These are phyloP conservation scores for Tetrastigma voinierianum DNA, from an alignment of 164 flowering plant species.

Conservation along the genomic window DNA sequence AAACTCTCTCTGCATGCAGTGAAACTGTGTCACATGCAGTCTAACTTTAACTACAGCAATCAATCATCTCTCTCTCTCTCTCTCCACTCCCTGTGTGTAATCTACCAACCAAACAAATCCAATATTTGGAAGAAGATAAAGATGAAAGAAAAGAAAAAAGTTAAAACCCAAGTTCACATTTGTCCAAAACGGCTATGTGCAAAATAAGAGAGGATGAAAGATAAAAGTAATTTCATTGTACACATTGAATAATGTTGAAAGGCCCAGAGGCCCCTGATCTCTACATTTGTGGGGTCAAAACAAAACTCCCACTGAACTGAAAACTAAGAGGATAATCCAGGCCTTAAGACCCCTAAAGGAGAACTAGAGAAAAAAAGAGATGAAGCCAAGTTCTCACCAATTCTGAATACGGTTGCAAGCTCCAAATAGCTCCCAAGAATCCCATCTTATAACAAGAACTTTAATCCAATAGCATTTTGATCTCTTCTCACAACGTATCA, in stretches of 20 bases:
- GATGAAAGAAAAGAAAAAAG: background rate
- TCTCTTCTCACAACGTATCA: background rate
- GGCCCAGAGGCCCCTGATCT: conserved; percentile 12
- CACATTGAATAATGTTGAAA: conserved; percentile 13
- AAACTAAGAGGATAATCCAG: conserved; percentile 12
- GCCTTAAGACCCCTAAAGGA: conserved; percentile 1
- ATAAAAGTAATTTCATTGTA: conserved; percentile 16
- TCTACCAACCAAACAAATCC: background rate
- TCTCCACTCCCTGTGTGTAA: background rate
- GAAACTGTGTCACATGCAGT: no score
- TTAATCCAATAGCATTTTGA: conserved; percentile 15
- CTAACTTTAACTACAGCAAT: no score
- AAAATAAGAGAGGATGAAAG: background rate
- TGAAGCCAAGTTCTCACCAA: conserved; percentile 9
- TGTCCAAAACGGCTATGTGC: background rate
- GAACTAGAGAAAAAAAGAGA: conserved; percentile 2
- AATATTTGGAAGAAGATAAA: background rate
- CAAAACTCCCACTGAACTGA: conserved; percentile 15
- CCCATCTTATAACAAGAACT: conserved; percentile 8
- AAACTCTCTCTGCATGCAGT: conserved; percentile 3
- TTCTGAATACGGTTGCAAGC: conserved; percentile 17
- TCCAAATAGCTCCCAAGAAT: conserved; percentile 1
- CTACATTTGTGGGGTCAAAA: conserved; percentile 14
- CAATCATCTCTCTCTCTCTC: background rate
- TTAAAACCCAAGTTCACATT: no score